Evolutionary conservation across 192 early-diverging fungal genomes (phyloP).

Genomic region (Glomus cerebriforme): DNA sequence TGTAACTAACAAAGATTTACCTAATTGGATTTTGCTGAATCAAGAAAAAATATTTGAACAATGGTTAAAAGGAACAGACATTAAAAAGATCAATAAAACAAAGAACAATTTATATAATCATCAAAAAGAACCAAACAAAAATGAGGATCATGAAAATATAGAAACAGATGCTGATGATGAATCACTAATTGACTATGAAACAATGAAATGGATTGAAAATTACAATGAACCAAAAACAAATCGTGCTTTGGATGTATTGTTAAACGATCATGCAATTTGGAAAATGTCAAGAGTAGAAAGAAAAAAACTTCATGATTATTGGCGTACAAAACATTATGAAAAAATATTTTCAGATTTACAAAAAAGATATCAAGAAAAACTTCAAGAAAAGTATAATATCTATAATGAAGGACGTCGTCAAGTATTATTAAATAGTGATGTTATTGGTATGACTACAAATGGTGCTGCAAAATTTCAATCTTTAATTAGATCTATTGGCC

Average conservation of each 20-base stretch:
- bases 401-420: conserved; percentile 38
- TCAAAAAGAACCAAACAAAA: not conserved
- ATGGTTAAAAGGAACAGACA: not conserved
- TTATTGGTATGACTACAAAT: conserved; percentile 63
- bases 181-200: not conserved
- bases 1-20: not conserved
- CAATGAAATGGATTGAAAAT: not conserved
- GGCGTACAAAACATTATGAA: conserved; percentile 38
- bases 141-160: not conserved
- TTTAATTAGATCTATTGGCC: conserved; percentile 36
- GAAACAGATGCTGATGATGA: too few relatives aligned
- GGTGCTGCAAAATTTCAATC: conserved; percentile 56
- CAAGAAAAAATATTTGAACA: not conserved
- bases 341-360: conserved; percentile 24
- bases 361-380: not conserved
- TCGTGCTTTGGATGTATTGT: not conserved
- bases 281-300: conserved; percentile 51
- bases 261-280: conserved; percentile 45
- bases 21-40: not conserved
- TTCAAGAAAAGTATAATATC: conserved; percentile 31
- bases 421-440: conserved; percentile 35
- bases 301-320: conserved; percentile 36
- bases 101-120: not conserved
- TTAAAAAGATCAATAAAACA: not conserved
- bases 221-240: not conserved